These are phyloP conservation scores for Microdochium bolleyi DNA, from an alignment of 2,329 filamentous ascomycete species.

Conservation along the genomic window DNA sequence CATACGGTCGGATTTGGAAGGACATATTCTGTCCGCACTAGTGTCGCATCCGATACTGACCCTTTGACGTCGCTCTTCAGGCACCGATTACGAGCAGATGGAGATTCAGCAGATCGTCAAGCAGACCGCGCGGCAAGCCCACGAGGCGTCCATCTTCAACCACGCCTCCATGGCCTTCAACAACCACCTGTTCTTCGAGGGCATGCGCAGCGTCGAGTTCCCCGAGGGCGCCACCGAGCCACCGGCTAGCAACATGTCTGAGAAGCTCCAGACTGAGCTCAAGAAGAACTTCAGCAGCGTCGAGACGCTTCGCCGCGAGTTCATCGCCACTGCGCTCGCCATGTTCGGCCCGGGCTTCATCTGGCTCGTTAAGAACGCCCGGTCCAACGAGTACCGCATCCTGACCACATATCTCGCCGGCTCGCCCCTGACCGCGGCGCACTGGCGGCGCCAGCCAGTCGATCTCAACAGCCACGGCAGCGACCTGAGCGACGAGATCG, in stretches of 20 bases:
- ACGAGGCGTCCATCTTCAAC: conserved; percentile 79
- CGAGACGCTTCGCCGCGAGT: conserved; percentile 71
- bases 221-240: conserved; percentile 5
- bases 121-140: conserved; percentile 70
- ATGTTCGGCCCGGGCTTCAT: conserved; percentile 98
- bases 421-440: conserved; percentile 76
- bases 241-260: conserved; percentile 37
- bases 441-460: conserved; percentile 62
- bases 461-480: conserved; percentile 61
- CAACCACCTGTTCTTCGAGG: conserved; percentile 74
- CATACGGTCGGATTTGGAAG: too few relatives aligned
- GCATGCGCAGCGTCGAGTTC: conserved; percentile 26
- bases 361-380: conserved; percentile 69
- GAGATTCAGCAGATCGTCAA: conserved; percentile 62
- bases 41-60: conserved; percentile 2
- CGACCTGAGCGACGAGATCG: conserved; percentile 17
- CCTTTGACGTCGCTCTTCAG: conserved; percentile 31
- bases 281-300: conserved; percentile 70
- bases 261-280: conserved; percentile 50
- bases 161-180: conserved; percentile 95
- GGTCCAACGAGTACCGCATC: conserved; percentile 49
- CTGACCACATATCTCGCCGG: conserved; percentile 88
- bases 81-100: conserved; percentile 54
- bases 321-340: conserved; percentile 70
- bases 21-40: conserved; percentile 2